Base-by-base conservation (phyloP, 2,329 filamentous ascomycete genomes). In the Alternaria solani region DNA sequence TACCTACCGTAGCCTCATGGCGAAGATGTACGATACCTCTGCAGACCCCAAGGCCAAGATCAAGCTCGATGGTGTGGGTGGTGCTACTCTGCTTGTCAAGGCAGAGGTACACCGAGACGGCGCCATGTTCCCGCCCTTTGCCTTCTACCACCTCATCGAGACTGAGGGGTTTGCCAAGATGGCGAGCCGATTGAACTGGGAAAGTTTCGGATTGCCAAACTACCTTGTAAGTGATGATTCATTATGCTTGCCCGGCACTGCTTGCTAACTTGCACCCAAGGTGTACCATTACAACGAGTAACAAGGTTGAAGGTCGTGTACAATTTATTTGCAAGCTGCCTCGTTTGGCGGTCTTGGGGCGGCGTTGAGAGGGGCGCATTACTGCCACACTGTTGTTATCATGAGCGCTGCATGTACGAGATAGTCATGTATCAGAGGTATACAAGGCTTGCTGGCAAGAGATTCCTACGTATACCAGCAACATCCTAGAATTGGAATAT, bases 111-210 rank as follows among this genome's bases (percentile, higher is more conserved):
- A 99, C 78, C 88, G 95, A 26, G 95, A 99, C 74, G 95, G 95
- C 20, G 94, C 95, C 76, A 99, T 98, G 94, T 99, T 99, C 81
- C 95, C 95, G 18, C 88, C 95, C 0, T 99, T 99, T 76, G 81
- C 94, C 3, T 99, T 99, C 76, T 98, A 97, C 77, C 91, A 99
- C 79, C 84, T 99, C 62, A 96, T 99, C 62, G 95, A 99, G 83
- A 98, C 95, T 0, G 95, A 99, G 75, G 95, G 95, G 0, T 99
- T 99, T 74, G 94, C 95, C 18, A 97, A 94, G 81, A 99, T 99
- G 95, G 94, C 94, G 12, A 90, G 88, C 77, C 85, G 95, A 66
- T 79, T 99, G 74, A 93, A 93, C 49, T 97, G 93, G 89, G 85
- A 90, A 63, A 87, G 91, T 59, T 93, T 86, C 69, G 95, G 95